Evolutionary conservation across 1,284 basidiomycete genomes (phyloP).

Genomic region (Chalciporus piperatoides): DNA sequence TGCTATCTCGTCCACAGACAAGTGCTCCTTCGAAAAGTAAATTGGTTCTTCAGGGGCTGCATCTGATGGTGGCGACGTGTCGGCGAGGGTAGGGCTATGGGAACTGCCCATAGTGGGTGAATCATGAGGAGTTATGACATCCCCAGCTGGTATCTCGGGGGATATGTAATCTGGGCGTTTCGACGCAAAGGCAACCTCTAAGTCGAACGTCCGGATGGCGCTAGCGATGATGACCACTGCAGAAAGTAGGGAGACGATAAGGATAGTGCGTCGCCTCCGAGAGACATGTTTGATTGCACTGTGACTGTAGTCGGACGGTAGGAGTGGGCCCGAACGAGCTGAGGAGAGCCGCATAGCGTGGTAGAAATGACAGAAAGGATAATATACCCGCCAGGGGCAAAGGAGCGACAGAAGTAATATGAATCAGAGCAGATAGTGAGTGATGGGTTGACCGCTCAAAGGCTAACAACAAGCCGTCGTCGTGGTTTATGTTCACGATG

Average conservation of each 20-base stretch:
- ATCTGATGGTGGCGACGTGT: background rate
- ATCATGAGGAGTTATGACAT: background rate
- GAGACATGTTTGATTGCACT: constrained; percentile 6
- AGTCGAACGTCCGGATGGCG: constrained; percentile 9
- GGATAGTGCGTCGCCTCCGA: constrained; percentile 11
- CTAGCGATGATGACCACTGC: constrained; percentile 7
- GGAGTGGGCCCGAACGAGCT: constrained; percentile 16
- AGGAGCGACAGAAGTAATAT: background rate
- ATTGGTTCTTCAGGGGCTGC: background rate
- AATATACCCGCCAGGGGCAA: constrained; percentile 13
- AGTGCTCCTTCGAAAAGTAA: constrained; percentile 11
- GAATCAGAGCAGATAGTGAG: background rate
- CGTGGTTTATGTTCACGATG: background rate
- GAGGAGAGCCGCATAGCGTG: constrained; percentile 18
- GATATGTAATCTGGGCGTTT: constrained; percentile 1
- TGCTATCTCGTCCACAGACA: constrained; percentile 21
- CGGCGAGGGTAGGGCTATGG: background rate
- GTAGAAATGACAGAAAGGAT: background rate
- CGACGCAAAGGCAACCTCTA: constrained; percentile 8
- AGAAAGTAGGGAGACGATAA: constrained; percentile 9
- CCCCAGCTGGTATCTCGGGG: constrained; percentile 2
- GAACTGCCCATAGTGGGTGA: background rate
- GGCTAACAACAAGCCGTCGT: background rate
- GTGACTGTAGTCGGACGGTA: constrained; percentile 6
- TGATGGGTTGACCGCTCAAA: background rate